Percentiles rank a stretch among this genome's conserved stretches.
These are phyloP conservation scores for Schizosaccharomyces versatilis DNA, from an alignment of 1,139 yeast genomes.

Conservation along the genomic window DNA sequence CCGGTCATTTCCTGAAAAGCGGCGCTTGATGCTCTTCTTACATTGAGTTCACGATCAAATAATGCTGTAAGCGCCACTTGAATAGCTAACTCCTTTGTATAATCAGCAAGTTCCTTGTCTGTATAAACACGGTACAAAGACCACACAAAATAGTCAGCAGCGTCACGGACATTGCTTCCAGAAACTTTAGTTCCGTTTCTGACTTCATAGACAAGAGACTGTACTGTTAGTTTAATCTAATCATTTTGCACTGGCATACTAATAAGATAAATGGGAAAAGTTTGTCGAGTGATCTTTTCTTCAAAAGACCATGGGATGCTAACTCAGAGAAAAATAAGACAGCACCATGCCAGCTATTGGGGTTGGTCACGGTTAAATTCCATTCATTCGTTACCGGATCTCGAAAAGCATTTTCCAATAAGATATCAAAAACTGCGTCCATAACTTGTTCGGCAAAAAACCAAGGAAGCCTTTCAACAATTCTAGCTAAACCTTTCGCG, in stretches of 20 bases:
- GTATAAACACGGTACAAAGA: conserved; percentile 29
- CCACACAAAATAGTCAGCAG: conserved; percentile 63
- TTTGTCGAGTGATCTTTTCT: conserved; percentile 7
- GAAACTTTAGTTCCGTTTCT: conserved; percentile 27
- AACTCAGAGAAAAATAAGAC: conserved; percentile 27
- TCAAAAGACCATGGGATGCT: conserved; percentile 18
- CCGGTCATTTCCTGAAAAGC: conserved; percentile 75
- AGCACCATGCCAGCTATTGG: conserved; percentile 26
- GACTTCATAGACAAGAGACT: conserved; percentile 21
- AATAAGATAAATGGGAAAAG: conserved; percentile 16
- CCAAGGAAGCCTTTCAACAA: conserved; percentile 18
- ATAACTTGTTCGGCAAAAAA: conserved; percentile 20
- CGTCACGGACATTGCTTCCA: conserved; percentile 58
- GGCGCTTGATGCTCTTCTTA: conserved; percentile 67
- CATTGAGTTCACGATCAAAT: conserved; percentile 50
- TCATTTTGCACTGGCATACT: conserved; percentile 26
- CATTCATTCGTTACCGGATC: conserved; percentile 7
- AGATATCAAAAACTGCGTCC: conserved; percentile 16
- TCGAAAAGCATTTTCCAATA: conserved; percentile 15
- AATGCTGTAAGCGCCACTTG: conserved; percentile 31
- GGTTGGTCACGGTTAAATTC: conserved; percentile 16
- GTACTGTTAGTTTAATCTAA: not conserved
- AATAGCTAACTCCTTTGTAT: conserved; percentile 12
- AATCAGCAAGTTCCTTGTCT: conserved; percentile 14
- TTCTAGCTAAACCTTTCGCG: conserved; percentile 27